Percentiles rank a stretch among this genome's conserved stretches.
These are phyloP conservation scores for Sclerotinia trifoliorum DNA, from an alignment of 2,329 filamentous ascomycete genomes.

Conservation along the genomic window DNA sequence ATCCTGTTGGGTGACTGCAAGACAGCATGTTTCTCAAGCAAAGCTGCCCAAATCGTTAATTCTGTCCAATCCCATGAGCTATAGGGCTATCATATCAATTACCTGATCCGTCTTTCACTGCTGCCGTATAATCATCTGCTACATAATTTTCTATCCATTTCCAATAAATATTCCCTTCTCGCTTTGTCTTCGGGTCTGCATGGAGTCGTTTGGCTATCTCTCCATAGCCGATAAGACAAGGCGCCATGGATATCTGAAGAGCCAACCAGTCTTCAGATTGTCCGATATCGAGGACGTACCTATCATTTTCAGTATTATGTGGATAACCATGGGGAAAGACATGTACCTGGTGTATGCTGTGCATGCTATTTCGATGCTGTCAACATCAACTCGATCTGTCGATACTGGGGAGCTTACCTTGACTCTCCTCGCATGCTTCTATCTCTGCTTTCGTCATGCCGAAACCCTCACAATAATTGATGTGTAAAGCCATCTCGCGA, in stretches of 20 bases:
- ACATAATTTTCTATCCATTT: conserved; percentile 90
- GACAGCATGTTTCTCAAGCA: conserved; percentile 74
- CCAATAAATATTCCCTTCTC: conserved; percentile 74
- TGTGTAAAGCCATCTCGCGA: conserved; percentile 76
- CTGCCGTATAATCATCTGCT: conserved; percentile 72
- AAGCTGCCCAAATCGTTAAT: conserved; percentile 46
- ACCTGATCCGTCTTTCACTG: conserved; percentile 70
- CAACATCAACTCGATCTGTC: conserved; percentile 11
- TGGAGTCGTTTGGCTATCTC: conserved; percentile 72
- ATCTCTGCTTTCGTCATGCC: conserved; percentile 74
- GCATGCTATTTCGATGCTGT: conserved; percentile 51
- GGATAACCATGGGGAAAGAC: background rate
- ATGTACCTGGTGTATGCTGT: conserved; percentile 67
- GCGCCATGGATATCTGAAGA: conserved; percentile 79
- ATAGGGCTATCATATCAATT: conserved; percentile 36
- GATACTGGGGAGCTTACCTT: conserved; percentile 51
- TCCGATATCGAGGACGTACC: conserved; percentile 86
- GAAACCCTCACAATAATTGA: conserved; percentile 79
- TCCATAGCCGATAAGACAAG: conserved; percentile 87
- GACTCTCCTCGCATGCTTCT: conserved; percentile 68
- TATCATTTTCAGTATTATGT: conserved; percentile 29
- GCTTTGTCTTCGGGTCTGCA: conserved; percentile 58
- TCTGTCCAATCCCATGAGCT: background rate
- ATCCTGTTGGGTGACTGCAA: conserved; percentile 71
- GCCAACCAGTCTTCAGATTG: conserved; percentile 85